phyloP scores from a whole-genome alignment of 2,329 filamentous ascomycete genomes.

The Colletotrichum sp. region DNA sequence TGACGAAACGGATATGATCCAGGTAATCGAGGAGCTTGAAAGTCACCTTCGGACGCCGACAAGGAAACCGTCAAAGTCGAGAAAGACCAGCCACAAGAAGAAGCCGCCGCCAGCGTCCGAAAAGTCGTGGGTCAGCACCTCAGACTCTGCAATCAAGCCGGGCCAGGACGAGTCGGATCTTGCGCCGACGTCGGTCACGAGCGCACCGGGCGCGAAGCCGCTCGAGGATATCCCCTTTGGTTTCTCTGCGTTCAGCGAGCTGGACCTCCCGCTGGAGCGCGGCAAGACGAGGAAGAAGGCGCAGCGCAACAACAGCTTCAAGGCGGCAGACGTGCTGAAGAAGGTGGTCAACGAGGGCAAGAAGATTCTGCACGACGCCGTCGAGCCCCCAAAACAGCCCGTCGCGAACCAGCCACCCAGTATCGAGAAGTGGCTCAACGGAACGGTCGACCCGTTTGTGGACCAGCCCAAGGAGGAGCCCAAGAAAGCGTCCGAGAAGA shows the following conservation, averaged over 20 bases:
- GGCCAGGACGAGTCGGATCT: constrained; percentile 33
- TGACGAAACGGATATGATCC: constrained; percentile 27
- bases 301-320: constrained; percentile 62
- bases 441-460: constrained; percentile 67
- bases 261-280: constrained; percentile 57
- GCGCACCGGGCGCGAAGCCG: constrained; percentile 46
- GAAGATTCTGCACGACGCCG: constrained; percentile 67
- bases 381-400: constrained; percentile 57
- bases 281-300: constrained; percentile 49
- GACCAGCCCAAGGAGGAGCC: constrained; percentile 39
- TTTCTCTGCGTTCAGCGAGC: constrained; percentile 69
- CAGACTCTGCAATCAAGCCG: constrained; percentile 25
- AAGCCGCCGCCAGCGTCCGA: constrained; percentile 20
- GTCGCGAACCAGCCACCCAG: constrained; percentile 62
- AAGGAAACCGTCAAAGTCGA: constrained; percentile 11
- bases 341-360: constrained; percentile 69
- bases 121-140: constrained; percentile 30
- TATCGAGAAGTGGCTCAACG: constrained; percentile 70
- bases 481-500: constrained; percentile 39
- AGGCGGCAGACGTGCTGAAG: constrained; percentile 65
- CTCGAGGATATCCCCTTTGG: constrained; percentile 68
- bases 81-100: constrained; percentile 12
- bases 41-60: constrained; percentile 44
- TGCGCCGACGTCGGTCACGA: constrained; percentile 42
- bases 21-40: constrained; percentile 40